Evolutionary conservation across 306 rosid genomes (phyloP), one percentile per base, ranked within the genome.

Genomic region (Casuarina glauca): DNA sequence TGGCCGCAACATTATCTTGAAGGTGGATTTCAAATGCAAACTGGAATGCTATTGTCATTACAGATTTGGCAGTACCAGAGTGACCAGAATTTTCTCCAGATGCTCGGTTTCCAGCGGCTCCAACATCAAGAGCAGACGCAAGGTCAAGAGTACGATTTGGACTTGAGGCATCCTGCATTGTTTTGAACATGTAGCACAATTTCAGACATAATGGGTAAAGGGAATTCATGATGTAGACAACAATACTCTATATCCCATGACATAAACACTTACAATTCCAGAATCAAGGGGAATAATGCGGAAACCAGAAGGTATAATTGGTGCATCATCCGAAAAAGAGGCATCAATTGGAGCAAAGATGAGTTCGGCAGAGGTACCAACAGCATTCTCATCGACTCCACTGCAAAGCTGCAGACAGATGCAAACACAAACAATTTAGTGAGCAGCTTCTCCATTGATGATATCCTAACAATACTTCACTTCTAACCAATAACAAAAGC

Each of bases 1-100:
- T 95, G 20, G 88, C 76, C 8, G 97, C 94, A 68, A 95, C 87
- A 74, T 74, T 95, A 49, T 95, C 97, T 79, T 95, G 97, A 84
- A 95, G 97, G 73, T 93, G 97, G 76, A 87, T 82, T 75, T 93
- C 97, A 77, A 87, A 95, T 73, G 97, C 97, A 80, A 95, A 93
- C 80, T 95, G 99, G 88, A 95, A 95, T 46, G 99, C 99, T 71
- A 95, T 95, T 77, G 99, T 95, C 99, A 95, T 93, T 72, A 95
- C 98, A 77, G 99, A 95, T 82, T 95, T 95, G 73, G 94, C 80
- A 81, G 74, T 91, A 41, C 96, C 96, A 38, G 83, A 84, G 55
- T 84, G 81, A 20, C 88, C 89, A 74, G 90, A 80, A 68, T 60
- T 88, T 42, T 88, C 95, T 50, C 94, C 91, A 12, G 88, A 77